Evolutionary conservation across 2,329 filamentous ascomycete genomes (phyloP).

Genomic region (Hymenoscyphus albidus): DNA sequence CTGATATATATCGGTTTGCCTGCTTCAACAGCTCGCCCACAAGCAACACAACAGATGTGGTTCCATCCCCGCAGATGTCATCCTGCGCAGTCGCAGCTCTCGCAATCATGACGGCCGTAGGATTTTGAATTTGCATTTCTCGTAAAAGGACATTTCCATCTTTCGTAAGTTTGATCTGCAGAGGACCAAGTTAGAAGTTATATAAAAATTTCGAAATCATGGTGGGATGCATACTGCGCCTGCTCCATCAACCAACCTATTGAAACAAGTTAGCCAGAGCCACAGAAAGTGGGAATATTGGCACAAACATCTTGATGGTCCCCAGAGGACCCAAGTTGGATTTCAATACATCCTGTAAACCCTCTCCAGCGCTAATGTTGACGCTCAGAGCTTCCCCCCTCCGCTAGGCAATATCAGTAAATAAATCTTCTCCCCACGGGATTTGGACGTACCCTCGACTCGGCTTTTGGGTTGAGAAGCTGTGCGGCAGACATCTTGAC

Average conservation of each 20-base stretch:
- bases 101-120: constrained; percentile 83
- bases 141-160: constrained; percentile 84
- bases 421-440: constrained; percentile 22
- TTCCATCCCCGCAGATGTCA: constrained; percentile 97
- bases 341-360: constrained; percentile 88
- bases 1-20: constrained; percentile 90
- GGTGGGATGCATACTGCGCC: constrained; percentile 52
- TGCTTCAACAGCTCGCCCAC: constrained; percentile 98
- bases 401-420: constrained; percentile 55
- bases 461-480: constrained; percentile 97
- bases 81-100: constrained; percentile 93
- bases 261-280: constrained; percentile 25
- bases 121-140: constrained; percentile 95
- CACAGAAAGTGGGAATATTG: background rate
- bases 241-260: constrained; percentile 64
- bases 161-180: constrained; percentile 95
- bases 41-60: constrained; percentile 90
- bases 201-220: constrained; percentile 13
- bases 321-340: constrained; percentile 92
- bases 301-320: constrained; percentile 83
- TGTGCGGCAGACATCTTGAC: constrained; percentile 87
- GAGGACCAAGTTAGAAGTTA: constrained; percentile 20
- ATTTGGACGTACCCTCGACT: constrained; percentile 73
- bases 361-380: constrained; percentile 96
- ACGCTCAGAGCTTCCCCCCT: constrained; percentile 94